Conservation (phyloP, 2,329 filamentous ascomycete species). For the Coniochaeta sp. region DNA sequence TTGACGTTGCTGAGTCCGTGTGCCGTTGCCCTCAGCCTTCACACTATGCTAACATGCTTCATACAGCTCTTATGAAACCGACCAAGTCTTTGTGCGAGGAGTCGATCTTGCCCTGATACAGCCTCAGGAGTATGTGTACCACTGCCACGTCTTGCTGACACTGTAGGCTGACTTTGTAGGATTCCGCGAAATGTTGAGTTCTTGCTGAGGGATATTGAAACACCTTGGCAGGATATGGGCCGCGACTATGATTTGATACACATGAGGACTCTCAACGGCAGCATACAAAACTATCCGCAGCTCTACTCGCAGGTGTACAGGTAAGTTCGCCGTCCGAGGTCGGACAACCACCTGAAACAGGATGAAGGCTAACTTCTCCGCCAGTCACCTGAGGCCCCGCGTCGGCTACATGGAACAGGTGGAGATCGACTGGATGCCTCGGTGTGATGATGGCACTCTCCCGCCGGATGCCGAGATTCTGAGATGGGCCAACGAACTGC, state of each 20-base stretch:
- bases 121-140: conserved; percentile 41
- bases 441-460: conserved; percentile 60
- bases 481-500: conserved; percentile 64
- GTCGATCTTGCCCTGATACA: conserved; percentile 57
- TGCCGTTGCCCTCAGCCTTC: background rate
- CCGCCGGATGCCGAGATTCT: conserved; percentile 49
- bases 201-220: conserved; percentile 69
- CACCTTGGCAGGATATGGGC: conserved; percentile 53
- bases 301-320: conserved; percentile 65
- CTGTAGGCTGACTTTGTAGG: conserved; percentile 32
- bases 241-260: conserved; percentile 72
- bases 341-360: background rate
- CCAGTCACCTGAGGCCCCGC: conserved; percentile 68
- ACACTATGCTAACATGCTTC: background rate
- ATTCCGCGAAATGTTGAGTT: conserved; percentile 66
- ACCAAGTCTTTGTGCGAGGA: conserved; percentile 45
- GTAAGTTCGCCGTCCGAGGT: conserved; percentile 31
- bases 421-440: conserved; percentile 78
- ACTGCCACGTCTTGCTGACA: conserved; percentile 4
- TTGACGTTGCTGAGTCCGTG: conserved; percentile 72
- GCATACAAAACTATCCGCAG: conserved; percentile 67
- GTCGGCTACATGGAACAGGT: conserved; percentile 77
- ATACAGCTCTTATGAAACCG: conserved; percentile 6
- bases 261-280: conserved; percentile 71
- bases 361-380: conserved; percentile 11